Conservation (phyloP, 371 early-diverging fungal species). For the Capillidium rhysosporum region DNA sequence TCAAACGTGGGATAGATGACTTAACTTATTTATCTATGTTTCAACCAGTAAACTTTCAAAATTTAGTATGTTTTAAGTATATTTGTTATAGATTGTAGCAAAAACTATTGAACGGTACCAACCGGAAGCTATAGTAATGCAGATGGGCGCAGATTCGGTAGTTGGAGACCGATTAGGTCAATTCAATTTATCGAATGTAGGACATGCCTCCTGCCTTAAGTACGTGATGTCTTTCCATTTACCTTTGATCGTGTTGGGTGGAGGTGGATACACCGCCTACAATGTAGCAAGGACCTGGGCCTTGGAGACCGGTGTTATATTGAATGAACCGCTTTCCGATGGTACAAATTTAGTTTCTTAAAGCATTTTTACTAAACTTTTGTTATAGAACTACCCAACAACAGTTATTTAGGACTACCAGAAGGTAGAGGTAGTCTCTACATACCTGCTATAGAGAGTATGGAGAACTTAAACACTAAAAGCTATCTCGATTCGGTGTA, state of each 20-base stretch:
- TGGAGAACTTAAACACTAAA: too few species aligned
- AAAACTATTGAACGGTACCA: constrained; percentile 74
- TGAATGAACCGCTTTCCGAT: constrained; percentile 45
- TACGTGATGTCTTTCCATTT: constrained; percentile 83
- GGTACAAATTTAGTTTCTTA: neutral
- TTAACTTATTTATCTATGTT: constrained; percentile 78
- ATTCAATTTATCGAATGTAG: constrained; percentile 85
- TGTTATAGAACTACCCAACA: constrained; percentile 57
- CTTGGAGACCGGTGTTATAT: constrained; percentile 90
- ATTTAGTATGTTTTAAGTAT: neutral
- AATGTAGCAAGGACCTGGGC: constrained; percentile 98
- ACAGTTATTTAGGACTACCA: constrained; percentile 84
- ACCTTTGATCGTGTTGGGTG: constrained; percentile 91
- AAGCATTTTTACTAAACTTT: neutral
- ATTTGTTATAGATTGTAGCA: neutral
- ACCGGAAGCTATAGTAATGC: constrained; percentile 89
- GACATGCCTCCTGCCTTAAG: constrained; percentile 79
- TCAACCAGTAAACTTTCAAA: constrained; percentile 36
- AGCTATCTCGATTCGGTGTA: too few species aligned
- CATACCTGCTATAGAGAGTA: constrained; percentile 69
- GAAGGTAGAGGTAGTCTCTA: constrained; percentile 84
- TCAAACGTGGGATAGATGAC: constrained; percentile 96
- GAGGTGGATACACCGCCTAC: constrained; percentile 98
- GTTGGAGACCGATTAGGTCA: constrained; percentile 96
- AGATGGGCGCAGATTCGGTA: constrained; percentile 97